Evolutionary conservation across 345 rosid species (phyloP).

Genomic region (Citrus cavaleriei): DNA sequence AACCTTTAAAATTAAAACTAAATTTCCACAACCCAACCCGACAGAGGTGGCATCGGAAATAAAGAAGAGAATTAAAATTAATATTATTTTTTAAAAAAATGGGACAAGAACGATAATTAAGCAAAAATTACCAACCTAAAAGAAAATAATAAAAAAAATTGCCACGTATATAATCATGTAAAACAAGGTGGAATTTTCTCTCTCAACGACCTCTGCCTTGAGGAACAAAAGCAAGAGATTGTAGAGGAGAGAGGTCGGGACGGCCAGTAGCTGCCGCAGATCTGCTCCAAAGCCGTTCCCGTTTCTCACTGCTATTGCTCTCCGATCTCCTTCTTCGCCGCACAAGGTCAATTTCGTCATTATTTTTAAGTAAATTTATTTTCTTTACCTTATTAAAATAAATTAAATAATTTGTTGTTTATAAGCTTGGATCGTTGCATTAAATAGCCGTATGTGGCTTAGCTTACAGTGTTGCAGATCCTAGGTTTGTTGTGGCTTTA

Average conservation of each 20-base stretch:
- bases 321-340: slow-evolving; percentile 4
- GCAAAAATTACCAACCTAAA: background rate
- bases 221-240: background rate
- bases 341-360: background rate
- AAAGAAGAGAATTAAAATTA: no score
- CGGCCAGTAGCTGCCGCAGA: background rate
- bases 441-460: background rate
- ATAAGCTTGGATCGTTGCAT: background rate
- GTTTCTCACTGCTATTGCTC: slow-evolving; percentile 4
- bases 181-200: background rate
- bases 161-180: background rate
- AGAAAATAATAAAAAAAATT: background rate
- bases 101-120: background rate
- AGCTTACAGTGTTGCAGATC: background rate
- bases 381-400: background rate
- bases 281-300: slow-evolving; percentile 7
- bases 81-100: background rate
- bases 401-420: background rate
- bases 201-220: background rate
- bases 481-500: background rate
- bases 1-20: no score
- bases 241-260: background rate
- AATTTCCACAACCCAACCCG: no score
- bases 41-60: no score
- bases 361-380: background rate